Evolutionary conservation across 768 basidiomycete genomes (phyloP).

Genomic region (Rossbeevera mucosa): DNA sequence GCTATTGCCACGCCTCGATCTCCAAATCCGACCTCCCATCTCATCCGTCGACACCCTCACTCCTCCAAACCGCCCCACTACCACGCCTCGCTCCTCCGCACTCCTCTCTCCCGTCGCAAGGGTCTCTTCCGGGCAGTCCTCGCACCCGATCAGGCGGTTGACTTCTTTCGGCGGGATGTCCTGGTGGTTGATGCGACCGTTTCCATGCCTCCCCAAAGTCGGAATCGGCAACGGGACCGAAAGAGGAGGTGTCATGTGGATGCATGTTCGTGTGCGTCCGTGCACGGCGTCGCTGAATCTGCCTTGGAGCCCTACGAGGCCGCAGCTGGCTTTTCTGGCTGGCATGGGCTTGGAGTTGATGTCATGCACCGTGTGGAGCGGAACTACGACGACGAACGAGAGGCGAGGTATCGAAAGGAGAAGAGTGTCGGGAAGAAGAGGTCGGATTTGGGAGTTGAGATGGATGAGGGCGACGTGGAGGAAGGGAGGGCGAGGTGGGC

Average conservation of each 20-base stretch:
- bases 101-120: constrained; percentile 22
- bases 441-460: constrained; percentile 7
- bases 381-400: background rate
- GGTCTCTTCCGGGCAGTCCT: constrained; percentile 24
- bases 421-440: background rate
- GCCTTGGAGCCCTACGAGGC: constrained; percentile 25
- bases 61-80: constrained; percentile 29
- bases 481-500: constrained; percentile 20
- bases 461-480: constrained; percentile 24
- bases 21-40: constrained; percentile 3
- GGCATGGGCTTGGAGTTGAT: constrained; percentile 23
- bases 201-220: background rate
- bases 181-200: background rate
- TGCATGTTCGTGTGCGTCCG: background rate
- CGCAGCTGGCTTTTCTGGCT: constrained; percentile 27
- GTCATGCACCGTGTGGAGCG: background rate
- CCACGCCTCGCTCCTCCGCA: constrained; percentile 25
- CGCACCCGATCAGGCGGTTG: constrained; percentile 15
- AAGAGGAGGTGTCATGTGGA: background rate
- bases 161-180: constrained; percentile 26
- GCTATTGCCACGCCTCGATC: constrained; percentile 1
- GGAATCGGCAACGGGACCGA: background rate
- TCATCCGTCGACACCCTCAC: constrained; percentile 5
- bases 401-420: background rate
- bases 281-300: constrained; percentile 10